phyloP scores from a whole-genome alignment of 2,329 filamentous ascomycete genomes.

The Pseudocercospora musae region DNA sequence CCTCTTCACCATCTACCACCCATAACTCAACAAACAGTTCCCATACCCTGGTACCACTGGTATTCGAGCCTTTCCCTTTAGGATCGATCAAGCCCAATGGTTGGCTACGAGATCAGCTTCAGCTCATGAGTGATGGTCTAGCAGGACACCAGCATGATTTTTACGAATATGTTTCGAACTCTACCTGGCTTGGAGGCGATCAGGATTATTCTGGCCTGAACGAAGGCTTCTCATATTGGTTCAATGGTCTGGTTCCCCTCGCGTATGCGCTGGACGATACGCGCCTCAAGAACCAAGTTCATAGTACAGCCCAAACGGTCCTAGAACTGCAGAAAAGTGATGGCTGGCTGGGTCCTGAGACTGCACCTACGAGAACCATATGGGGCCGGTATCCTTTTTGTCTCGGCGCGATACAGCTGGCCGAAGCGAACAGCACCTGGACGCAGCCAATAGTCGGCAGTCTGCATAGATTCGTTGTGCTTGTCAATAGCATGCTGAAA shows the following conservation, averaged over 20 bases:
- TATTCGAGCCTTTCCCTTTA: conserved; percentile 44
- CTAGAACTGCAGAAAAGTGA: conserved; percentile 51
- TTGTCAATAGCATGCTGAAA: conserved; percentile 55
- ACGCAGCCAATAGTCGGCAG: conserved; percentile 47
- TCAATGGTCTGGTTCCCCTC: conserved; percentile 57
- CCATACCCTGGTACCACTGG: conserved; percentile 13
- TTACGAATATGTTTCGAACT: conserved; percentile 53
- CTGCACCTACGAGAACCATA: conserved; percentile 43
- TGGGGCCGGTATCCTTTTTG: conserved; percentile 55
- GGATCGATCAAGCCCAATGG: conserved; percentile 51
- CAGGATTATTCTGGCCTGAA: conserved; percentile 53
- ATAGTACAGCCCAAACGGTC: conserved; percentile 45
- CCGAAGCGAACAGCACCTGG: conserved; percentile 48
- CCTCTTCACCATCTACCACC: neutral
- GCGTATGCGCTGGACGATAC: conserved; percentile 51
- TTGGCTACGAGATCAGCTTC: conserved; percentile 53
- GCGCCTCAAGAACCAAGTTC: conserved; percentile 51
- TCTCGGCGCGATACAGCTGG: conserved; percentile 50
- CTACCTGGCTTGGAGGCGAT: conserved; percentile 51
- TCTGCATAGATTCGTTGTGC: conserved; percentile 49
- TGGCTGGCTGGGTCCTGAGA: conserved; percentile 59
- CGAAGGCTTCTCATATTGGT: conserved; percentile 58
- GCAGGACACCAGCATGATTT: conserved; percentile 55
- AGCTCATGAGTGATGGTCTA: conserved; percentile 50
- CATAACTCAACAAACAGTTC: neutral